Conservation (phyloP, 352 stramenopile species). For the Pythium dissimile region DNA sequence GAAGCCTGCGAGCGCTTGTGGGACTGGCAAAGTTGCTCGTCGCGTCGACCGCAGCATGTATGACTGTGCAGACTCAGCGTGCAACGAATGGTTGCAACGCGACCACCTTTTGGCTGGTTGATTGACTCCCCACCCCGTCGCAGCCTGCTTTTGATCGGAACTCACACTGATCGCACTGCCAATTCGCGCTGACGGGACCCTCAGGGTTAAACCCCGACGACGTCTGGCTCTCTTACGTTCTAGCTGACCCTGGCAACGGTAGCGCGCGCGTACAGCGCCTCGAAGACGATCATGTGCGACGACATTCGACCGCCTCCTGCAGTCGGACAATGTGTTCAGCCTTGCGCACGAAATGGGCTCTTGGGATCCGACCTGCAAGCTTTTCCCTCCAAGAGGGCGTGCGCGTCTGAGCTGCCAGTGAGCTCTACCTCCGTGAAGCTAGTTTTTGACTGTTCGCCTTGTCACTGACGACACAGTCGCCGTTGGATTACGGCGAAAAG, state of each 20-base stretch:
- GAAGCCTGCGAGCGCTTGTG: too few relatives aligned
- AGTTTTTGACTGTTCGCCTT: slow-evolving; percentile 80
- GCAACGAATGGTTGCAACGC: too few relatives aligned
- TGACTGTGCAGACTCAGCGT: too few relatives aligned
- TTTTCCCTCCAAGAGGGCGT: slow-evolving; percentile 71
- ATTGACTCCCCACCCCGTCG: too few relatives aligned
- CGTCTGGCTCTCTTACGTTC: slow-evolving; percentile 94
- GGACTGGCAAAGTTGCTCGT: too few relatives aligned
- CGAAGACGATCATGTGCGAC: slow-evolving; percentile 85
- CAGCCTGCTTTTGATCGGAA: too few relatives aligned
- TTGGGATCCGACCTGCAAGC: slow-evolving; percentile 51
- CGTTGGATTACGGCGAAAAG: slow-evolving; percentile 49
- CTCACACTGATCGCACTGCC: too few relatives aligned
- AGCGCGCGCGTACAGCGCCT: slow-evolving; percentile 91
- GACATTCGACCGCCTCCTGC: slow-evolving; percentile 87
- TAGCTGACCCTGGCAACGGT: slow-evolving; percentile 85
- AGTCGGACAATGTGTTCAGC: slow-evolving; percentile 79
- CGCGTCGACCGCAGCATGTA: too few relatives aligned
- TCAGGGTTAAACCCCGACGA: slow-evolving; percentile 86
- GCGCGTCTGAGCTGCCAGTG: slow-evolving; percentile 53
- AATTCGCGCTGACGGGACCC: too few relatives aligned
- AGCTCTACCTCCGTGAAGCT: slow-evolving; percentile 74
- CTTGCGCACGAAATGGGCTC: slow-evolving; percentile 86
- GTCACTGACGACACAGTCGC: slow-evolving; percentile 66
- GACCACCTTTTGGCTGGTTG: too few relatives aligned